Conservation (phyloP, 352 stramenopile species). For the Pythium biforme region DNA sequence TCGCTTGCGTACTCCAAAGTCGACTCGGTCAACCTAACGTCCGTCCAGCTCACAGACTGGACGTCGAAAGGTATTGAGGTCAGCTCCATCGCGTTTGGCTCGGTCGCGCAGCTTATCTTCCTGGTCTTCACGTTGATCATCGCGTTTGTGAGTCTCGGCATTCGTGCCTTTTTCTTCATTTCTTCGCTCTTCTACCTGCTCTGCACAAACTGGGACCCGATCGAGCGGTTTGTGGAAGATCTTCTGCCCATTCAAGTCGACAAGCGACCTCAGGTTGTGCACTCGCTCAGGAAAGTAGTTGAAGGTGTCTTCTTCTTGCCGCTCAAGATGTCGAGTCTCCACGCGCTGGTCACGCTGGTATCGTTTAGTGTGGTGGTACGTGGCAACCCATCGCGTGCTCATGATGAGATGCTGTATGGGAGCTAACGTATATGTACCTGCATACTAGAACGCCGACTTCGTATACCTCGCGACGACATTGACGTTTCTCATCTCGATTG, state of each 20-base stretch:
- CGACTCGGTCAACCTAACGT: slow-evolving; percentile 85
- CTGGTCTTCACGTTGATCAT: slow-evolving; percentile 75
- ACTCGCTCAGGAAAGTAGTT: slow-evolving; percentile 75
- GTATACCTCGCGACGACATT: slow-evolving; percentile 84
- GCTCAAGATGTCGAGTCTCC: slow-evolving; percentile 87
- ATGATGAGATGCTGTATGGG: neutral
- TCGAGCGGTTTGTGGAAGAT: slow-evolving; percentile 81
- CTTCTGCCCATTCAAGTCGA: slow-evolving; percentile 71
- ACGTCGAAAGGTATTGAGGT: slow-evolving; percentile 84
- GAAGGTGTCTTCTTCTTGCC: slow-evolving; percentile 87
- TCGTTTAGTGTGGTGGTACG: slow-evolving; percentile 81
- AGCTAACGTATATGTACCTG: neutral
- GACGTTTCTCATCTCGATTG: slow-evolving; percentile 88
- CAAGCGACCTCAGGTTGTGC: slow-evolving; percentile 68
- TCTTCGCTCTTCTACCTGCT: slow-evolving; percentile 86
- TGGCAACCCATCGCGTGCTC: slow-evolving; percentile 5
- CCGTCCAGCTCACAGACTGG: slow-evolving; percentile 82
- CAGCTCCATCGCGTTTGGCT: slow-evolving; percentile 79
- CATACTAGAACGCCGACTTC: slow-evolving; percentile 65
- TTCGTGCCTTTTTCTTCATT: slow-evolving; percentile 87
- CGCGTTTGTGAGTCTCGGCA: slow-evolving; percentile 83
- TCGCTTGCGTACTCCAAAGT: slow-evolving; percentile 79
- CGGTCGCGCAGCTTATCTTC: slow-evolving; percentile 78
- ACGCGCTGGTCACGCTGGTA: slow-evolving; percentile 86
- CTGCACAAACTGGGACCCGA: slow-evolving; percentile 85